Base-by-base conservation (phyloP, 202 grass and related monocot genomes). In the Elaeis oleifera region DNA sequence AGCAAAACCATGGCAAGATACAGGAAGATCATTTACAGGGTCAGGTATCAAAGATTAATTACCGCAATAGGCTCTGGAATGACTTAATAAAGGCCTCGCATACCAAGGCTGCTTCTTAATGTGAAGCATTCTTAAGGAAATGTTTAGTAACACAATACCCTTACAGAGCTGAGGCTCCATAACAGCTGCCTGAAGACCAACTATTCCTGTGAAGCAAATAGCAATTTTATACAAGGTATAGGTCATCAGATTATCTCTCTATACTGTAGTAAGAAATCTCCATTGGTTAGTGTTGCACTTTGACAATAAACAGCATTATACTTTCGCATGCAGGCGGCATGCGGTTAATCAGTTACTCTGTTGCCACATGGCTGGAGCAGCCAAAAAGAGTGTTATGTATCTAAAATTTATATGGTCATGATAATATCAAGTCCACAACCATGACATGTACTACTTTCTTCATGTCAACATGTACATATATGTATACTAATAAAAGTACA, bases 71-170 rank as follows among this genome's bases (percentile, higher is more conserved):
- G 65, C 55, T 97, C 69, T 97, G 92, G 66, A 97, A 97, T 29
- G 77, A 91, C 72, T 54, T 91, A 57, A 97, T 89, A 51, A 97
- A 78, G 92, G 92, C 73, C 61, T 89, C 54, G 74, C 92, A 48
- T 79, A 96, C 92, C 92, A 96, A n/a, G 87, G 92, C 63, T 96
- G 92, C 66, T 97, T 97, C 49, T 76, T 91, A 5, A 89, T 91
- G 72, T 91, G 92, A 73, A 97, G 92, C 92, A 97, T 86, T 67
- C 88, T 84, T 61, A 97, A 67, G 57, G 92, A 97, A 81, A 97
- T 91, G 67, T 97, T 83, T 58, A 97, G 72, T 56, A 97, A 73
- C 49, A 97, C 62, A 64, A 97, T 81, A 56, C 92, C 92, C 58
- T 77, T 84, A 55, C 92, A 91, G 18, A 71, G 84, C 18, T 82